Base-by-base conservation (phyloP, 139 green algal genomes). In the Microglena sp. region DNA sequence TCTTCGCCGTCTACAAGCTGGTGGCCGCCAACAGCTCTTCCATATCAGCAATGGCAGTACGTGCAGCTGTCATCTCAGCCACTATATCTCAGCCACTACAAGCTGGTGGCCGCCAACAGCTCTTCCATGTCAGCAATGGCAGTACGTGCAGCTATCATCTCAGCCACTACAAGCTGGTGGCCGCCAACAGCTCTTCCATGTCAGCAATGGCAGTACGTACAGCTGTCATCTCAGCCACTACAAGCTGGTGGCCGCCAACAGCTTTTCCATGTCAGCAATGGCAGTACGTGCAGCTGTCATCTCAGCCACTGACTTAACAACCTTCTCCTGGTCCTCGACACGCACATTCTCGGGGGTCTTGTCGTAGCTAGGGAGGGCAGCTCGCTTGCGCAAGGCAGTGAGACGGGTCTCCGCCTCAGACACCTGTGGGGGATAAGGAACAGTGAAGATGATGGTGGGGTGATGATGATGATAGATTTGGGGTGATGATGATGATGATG, bases 271-370 rank as follows among this genome's bases (percentile, higher is more conserved):
- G 50, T 82, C 80, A 3, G 46, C 62, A 27, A 81, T 76, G 32
- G 71, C 68, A 44, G 64, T 43, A 55, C 40, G 31, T 40, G 68
- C 68, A 28, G 66, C 65, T 28, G 73, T 71, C 54, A 82, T 62
- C 77, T 91, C 86, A 2, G 76, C 78, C 57, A 87, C 74, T 30
- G 75, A 45, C 50, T 84, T 85, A 18, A 64, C 62, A 30, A 83
- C 59, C 27, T 61, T 72, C 22, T 86, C 82, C 2, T 40, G 44
- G 36, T 93, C 82, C n/a, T 72, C 66, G 0, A 40, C 66, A 60
- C 67, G 58, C 24, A 94, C 77, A 1, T 71, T 74, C n/a, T 78
- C 78, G 6, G 89, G 89, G 4, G 89, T 94, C 57, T 87, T 88
- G 18, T 89, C 77, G 69, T 95, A 95, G n/a, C 53, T 46, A 1